Evolutionary conservation across 2,329 filamentous ascomycete species (phyloP), one percentile per base, ranked within the genome.

Genomic region (Botrytis squamosa): DNA sequence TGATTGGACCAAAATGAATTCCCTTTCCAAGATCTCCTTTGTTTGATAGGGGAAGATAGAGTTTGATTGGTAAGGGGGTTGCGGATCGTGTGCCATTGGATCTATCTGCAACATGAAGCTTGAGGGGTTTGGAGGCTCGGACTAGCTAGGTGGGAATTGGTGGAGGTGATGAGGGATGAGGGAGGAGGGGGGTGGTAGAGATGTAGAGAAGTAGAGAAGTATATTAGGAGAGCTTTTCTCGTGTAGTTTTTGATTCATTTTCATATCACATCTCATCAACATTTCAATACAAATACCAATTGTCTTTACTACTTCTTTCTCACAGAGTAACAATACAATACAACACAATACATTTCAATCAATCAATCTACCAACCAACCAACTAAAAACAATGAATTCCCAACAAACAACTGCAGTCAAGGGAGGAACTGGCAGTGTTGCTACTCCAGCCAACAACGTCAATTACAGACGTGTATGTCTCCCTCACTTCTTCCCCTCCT

Each of bases 381-480:
- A 52, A 38, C 12, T 10, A 60, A 20, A 16, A n/a, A 59, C 7
- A 59, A 70, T 70, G 55, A 67, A 63, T 22, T 64, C 60, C 49
- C 72, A 52, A 75, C 73, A 71, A 38, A 70, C 67, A n/a, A 65
- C 75, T 16, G 77, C 75, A 29, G 78, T 78, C 7, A 75, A 63
- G 42, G 78, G 77, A 67, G 78, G 78, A 14, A 69, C 74, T 1
- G 78, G 77, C 65, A 75, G 70, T 2, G 36, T 63, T 2, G 36
- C 73, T 38, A 78, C 78, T 44, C 77, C 78, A n/a, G 76, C 77
- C 9, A 80, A 79, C 71, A 79, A 78, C 9, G 62, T 75, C n/a
- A 46, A 57, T 6, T 22, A 62, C 18, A 72, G 77, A 72, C 76
- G 77, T 70, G 79, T 80, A 71, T n/a, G 76, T 72, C 12, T 29